Base-by-base conservation (phyloP, 768 basidiomycete species). In the Gloeophyllum trabeum region DNA sequence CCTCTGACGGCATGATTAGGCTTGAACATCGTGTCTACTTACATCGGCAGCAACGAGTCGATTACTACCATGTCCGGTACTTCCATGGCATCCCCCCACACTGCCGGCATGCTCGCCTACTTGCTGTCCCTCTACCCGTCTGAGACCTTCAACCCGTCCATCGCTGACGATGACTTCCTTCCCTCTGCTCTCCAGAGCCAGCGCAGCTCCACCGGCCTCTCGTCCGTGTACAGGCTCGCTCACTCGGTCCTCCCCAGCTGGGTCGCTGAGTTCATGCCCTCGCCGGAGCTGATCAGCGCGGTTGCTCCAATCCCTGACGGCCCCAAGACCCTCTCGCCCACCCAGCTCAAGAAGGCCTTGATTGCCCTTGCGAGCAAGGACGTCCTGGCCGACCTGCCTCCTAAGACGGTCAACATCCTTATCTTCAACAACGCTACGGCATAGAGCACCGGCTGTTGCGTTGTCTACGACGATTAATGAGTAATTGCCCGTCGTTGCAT, bases 61-160 rank as follows among this genome's bases (percentile, higher is more conserved):
- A 69, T 68, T 39, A 76, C 79, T 51, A 86, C 81, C 6, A 75
- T 96, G 50, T 90, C 87, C 1, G 90, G 90, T 34, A 92, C 90
- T 5, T 90, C 86, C 13, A 96, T 96, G 91, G 92, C 93, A 12
- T 87, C 87, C 5, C 94, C 94, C 36, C 92, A 94, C 65, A 79
- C 76, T 34, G 86, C 87, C 44, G 94, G 94, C 50, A 64, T 96
- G 42, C 65, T 89, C 40, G 93, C 93, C 10, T 98, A 98, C 72
- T 73, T 91, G 48, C 75, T 98, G 45, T 91, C 89, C 20, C 73
- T 94, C 54, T 85, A 92, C 64, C 85, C 84, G 3, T 78, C 78
- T 0, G 49, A 60, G 39, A 60, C 66, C 1, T 88, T 87, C 59
- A 55, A 77, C 58, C 81, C 82, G 14, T 42, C 49, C 4, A 51